Evolutionary conservation across 2,329 filamentous ascomycete genomes (phyloP).

Genomic region (Phialophora tarda): DNA sequence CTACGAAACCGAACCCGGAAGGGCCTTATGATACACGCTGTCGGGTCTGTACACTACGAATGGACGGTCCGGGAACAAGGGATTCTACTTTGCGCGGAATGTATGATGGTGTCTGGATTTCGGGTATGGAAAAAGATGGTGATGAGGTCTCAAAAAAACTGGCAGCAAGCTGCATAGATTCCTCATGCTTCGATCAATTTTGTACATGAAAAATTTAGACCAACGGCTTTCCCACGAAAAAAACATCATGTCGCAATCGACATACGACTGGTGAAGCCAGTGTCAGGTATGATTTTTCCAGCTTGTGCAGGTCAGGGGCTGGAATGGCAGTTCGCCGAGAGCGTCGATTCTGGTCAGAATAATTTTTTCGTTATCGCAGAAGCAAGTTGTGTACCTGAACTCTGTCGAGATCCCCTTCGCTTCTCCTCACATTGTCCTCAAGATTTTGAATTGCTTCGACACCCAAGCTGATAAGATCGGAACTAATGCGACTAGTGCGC

Average conservation of each 20-base stretch:
- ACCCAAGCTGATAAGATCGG: neutral
- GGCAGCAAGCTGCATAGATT: neutral
- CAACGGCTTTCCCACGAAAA: neutral
- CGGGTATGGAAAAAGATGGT: neutral
- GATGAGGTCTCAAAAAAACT: neutral
- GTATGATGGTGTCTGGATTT: neutral
- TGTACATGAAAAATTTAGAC: neutral
- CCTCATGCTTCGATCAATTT: neutral
- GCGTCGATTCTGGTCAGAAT: neutral
- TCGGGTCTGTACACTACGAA: conserved; percentile 3
- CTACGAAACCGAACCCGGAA: conserved; percentile 27
- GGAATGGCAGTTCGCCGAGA: neutral
- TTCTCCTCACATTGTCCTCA: neutral
- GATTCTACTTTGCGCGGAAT: neutral
- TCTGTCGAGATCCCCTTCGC: neutral
- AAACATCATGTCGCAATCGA: neutral
- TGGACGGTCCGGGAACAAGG: neutral
- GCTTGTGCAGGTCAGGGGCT: neutral
- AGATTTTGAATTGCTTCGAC: no score
- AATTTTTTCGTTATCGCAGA: neutral
- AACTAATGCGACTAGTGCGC: neutral
- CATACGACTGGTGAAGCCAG: neutral
- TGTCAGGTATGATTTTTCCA: neutral
- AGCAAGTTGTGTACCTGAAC: neutral
- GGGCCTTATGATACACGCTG: neutral